These are phyloP conservation scores for Bruguiera sexangula DNA, from an alignment of 345 rosid species.

Conservation along the genomic window DNA sequence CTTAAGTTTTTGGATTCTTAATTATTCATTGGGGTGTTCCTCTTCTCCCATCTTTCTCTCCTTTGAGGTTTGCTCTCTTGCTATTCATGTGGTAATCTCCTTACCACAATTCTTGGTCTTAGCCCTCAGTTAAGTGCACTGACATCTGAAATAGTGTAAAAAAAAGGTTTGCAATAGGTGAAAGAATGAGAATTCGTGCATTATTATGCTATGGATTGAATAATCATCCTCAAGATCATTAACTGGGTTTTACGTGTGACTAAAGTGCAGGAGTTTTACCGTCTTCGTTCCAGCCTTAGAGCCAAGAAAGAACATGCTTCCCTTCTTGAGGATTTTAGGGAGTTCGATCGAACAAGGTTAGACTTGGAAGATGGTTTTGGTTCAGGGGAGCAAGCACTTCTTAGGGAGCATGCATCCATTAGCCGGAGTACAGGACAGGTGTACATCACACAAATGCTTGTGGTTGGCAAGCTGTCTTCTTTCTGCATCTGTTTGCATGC, in stretches of 20 bases:
- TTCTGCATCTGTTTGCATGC: neutral
- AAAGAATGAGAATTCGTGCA: neutral
- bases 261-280: conserved; percentile 90
- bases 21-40: neutral
- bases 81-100: neutral
- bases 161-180: too few species aligned
- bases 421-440: conserved; percentile 87
- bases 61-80: neutral
- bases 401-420: conserved; percentile 76
- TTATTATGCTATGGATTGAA: conserved; percentile 3
- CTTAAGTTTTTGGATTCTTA: too few species aligned
- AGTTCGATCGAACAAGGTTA: conserved; percentile 83
- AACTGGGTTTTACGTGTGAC: conserved; percentile 24
- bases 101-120: too few species aligned
- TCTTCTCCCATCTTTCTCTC: neutral
- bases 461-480: neutral
- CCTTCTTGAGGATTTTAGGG: conserved; percentile 90
- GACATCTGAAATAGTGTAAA: neutral
- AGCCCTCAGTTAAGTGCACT: neutral
- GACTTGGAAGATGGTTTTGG: conserved; percentile 88
- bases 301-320: conserved; percentile 95
- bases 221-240: conserved; percentile 3
- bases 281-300: conserved; percentile 83
- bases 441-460: conserved; percentile 8
- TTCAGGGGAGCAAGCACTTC: conserved; percentile 69